Evolutionary conservation across 768 basidiomycete species (phyloP).

Genomic region (Boletus vinaceobasis): DNA sequence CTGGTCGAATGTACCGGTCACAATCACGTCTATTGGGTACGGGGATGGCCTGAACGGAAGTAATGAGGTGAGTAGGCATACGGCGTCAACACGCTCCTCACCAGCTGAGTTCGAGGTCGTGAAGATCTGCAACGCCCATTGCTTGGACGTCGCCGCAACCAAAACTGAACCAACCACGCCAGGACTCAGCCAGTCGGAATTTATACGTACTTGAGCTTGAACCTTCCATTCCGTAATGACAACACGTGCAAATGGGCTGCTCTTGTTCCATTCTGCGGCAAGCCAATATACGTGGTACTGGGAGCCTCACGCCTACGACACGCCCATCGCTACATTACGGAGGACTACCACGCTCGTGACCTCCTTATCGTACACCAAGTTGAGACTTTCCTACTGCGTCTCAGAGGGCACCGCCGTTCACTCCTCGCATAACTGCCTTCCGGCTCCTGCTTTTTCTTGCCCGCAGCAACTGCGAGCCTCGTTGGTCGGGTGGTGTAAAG

Average conservation of each 20-base stretch:
- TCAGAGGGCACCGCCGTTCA: conserved; percentile 14
- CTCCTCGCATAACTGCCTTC: conserved; percentile 32
- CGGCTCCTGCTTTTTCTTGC: conserved; percentile 34
- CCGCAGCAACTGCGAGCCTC: conserved; percentile 16
- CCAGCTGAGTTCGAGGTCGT: conserved; percentile 55
- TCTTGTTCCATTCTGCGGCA: not conserved
- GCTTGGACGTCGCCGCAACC: conserved; percentile 20
- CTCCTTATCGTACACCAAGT: not conserved
- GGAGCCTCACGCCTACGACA: conserved; percentile 12
- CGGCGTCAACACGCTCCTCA: conserved; percentile 29
- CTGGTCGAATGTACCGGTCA: conserved; percentile 77
- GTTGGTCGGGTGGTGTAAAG: conserved; percentile 27
- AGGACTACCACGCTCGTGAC: not conserved
- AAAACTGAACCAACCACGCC: conserved; percentile 11
- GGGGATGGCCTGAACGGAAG: conserved; percentile 51
- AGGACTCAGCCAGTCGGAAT: conserved; percentile 6
- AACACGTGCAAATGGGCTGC: conserved; percentile 15
- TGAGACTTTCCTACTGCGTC: conserved; percentile 7
- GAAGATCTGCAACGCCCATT: conserved; percentile 39
- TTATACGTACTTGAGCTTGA: conserved; percentile 16
- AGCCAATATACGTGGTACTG: not conserved
- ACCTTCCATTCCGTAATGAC: conserved; percentile 20
- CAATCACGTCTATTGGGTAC: conserved; percentile 55
- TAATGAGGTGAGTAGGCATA: not conserved
- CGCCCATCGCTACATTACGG: conserved; percentile 4